phyloP scores from a whole-genome alignment of 2,329 filamentous ascomycete species.

The Colletotrichum spaethianum region DNA sequence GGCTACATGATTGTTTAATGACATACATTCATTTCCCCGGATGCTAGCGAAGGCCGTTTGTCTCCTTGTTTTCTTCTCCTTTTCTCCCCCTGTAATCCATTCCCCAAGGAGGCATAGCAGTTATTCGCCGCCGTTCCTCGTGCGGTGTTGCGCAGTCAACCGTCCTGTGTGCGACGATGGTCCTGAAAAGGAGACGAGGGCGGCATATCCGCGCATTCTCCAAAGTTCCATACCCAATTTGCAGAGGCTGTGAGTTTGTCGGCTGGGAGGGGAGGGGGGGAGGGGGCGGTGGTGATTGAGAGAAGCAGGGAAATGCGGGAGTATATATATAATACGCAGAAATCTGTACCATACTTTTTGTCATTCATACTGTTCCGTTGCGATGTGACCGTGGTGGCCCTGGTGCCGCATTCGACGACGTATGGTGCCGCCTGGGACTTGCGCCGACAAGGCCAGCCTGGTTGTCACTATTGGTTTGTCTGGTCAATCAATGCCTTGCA shows the following conservation, averaged over 20 bases:
- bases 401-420: too few species aligned
- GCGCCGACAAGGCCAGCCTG: neutral
- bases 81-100: neutral
- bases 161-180: neutral
- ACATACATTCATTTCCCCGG: conserved; percentile 23
- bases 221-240: conserved; percentile 10
- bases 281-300: neutral
- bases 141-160: neutral
- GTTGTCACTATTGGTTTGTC: neutral
- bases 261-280: neutral
- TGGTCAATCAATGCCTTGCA: too few species aligned
- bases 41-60: neutral
- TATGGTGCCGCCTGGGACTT: neutral
- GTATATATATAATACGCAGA: neutral
- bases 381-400: too few species aligned
- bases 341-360: conserved; percentile 15
- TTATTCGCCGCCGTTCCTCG: neutral
- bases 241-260: neutral
- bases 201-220: neutral
- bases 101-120: neutral
- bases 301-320: neutral
- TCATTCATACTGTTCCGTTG: neutral
- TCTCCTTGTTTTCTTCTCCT: neutral
- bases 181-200: neutral
- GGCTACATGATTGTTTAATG: conserved; percentile 5